Evolutionary conservation across 1,284 basidiomycete genomes (phyloP).

Genomic region (Malassezia sp.): DNA sequence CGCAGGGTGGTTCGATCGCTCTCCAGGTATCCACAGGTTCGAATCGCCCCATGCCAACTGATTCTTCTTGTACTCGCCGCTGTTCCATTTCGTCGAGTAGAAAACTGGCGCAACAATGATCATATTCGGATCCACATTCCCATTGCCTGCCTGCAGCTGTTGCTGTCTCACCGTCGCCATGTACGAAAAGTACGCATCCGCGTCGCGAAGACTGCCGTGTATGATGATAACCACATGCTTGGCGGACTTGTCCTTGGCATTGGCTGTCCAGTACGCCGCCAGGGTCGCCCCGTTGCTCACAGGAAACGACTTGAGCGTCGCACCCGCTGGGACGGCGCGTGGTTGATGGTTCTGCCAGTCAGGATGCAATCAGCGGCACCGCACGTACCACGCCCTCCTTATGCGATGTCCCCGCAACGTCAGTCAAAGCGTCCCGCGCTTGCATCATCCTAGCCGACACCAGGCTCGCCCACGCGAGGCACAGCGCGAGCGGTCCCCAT

Average conservation of each 20-base stretch:
- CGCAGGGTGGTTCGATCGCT: slow-evolving; percentile 19
- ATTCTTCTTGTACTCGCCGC: slow-evolving; percentile 11
- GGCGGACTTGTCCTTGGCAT: neutral
- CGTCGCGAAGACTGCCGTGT: slow-evolving; percentile 31
- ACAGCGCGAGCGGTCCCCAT: no score
- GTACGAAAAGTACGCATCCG: slow-evolving; percentile 20
- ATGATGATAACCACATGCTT: slow-evolving; percentile 25
- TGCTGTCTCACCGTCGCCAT: slow-evolving; percentile 21
- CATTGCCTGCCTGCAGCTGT: slow-evolving; percentile 9
- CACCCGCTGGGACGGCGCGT: neutral
- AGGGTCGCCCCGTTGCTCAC: neutral
- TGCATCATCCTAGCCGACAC: no score
- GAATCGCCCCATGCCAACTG: slow-evolving; percentile 27
- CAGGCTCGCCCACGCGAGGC: no score
- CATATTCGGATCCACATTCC: slow-evolving; percentile 16
- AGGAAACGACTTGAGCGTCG: neutral
- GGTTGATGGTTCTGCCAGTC: neutral
- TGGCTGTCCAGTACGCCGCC: neutral
- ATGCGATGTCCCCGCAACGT: neutral
- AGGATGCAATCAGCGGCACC: neutral
- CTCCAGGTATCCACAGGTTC: slow-evolving; percentile 30
- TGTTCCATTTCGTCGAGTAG: slow-evolving; percentile 24
- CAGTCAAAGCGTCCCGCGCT: no score
- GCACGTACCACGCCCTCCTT: slow-evolving; percentile 5
- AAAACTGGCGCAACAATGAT: slow-evolving; percentile 32